Conservation (phyloP, 2,329 filamentous ascomycete genomes). For the Escovopsis sp. region DNA sequence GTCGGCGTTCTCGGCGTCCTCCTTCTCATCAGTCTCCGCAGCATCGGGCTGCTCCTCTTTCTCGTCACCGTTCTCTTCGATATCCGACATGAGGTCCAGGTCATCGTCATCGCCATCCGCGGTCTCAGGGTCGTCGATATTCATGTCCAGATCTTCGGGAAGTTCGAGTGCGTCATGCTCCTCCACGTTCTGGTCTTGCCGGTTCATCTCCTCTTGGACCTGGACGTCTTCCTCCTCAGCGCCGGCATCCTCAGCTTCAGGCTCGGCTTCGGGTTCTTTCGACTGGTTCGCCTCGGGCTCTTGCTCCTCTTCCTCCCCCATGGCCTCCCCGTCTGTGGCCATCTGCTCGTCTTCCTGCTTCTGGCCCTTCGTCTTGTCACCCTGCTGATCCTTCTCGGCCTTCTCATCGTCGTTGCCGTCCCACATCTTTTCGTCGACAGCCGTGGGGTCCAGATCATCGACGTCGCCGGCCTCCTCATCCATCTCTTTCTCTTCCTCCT, state of each 20-base stretch:
- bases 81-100: conserved; percentile 42
- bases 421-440: conserved; percentile 98
- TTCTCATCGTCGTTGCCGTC: conserved; percentile 71
- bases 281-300: conserved; percentile 18
- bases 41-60: conserved; percentile 22
- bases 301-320: conserved; percentile 30
- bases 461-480: conserved; percentile 87
- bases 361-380: conserved; percentile 55
- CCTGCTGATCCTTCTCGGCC: conserved; percentile 69
- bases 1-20: conserved; percentile 22
- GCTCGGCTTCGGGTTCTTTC: conserved; percentile 32
- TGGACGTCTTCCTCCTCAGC: conserved; percentile 40
- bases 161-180: conserved; percentile 72
- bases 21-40: conserved; percentile 23
- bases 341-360: conserved; percentile 50
- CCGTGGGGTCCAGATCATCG: conserved; percentile 75
- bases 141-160: conserved; percentile 77
- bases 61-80: conserved; percentile 28
- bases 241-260: conserved; percentile 20
- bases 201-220: conserved; percentile 40
- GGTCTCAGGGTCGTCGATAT: conserved; percentile 54
- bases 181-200: conserved; percentile 60
- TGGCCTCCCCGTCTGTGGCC: conserved; percentile 43
- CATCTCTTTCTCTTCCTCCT: conserved; percentile 57
- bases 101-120: conserved; percentile 41